phyloP scores from a whole-genome alignment of 2,329 filamentous ascomycete genomes.

The Truncatella angustata region DNA sequence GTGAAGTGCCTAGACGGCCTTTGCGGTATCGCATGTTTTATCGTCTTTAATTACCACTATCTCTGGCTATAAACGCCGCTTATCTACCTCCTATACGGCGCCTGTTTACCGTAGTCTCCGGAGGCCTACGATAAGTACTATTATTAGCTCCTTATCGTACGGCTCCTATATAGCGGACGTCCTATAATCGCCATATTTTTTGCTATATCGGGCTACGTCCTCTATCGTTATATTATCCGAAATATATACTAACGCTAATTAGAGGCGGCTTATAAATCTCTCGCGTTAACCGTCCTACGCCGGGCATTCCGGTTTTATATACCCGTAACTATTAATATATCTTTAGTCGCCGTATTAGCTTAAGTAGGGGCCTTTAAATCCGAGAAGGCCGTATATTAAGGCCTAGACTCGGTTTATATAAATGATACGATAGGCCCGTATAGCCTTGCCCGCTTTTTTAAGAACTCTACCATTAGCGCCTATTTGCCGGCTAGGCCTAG shows the following conservation, averaged over 20 bases:
- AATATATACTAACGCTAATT: conserved; percentile 34
- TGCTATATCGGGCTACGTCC: conserved; percentile 41
- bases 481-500: neutral
- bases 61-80: conserved; percentile 38
- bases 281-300: conserved; percentile 36
- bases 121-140: conserved; percentile 29
- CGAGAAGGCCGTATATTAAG: conserved; percentile 33
- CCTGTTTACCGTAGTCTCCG: conserved; percentile 31
- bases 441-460: conserved; percentile 20
- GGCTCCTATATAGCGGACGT: conserved; percentile 36
- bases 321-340: conserved; percentile 39
- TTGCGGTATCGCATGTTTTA: conserved; percentile 39
- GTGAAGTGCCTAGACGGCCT: conserved; percentile 39
- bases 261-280: conserved; percentile 33
- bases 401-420: conserved; percentile 37
- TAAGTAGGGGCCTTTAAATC: conserved; percentile 35
- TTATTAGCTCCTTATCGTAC: conserved; percentile 37
- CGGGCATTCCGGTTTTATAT: conserved; percentile 39
- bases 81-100: conserved; percentile 40
- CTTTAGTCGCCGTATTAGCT: conserved; percentile 35
- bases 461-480: conserved; percentile 13
- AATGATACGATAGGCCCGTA: conserved; percentile 32
- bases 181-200: conserved; percentile 44
- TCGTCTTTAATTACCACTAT: conserved; percentile 43
- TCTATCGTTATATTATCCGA: conserved; percentile 36